Evolutionary conservation across 768 basidiomycete genomes (phyloP), one percentile per base, ranked within the genome.

Genomic region (Leucocoprinus birnbaumii): DNA sequence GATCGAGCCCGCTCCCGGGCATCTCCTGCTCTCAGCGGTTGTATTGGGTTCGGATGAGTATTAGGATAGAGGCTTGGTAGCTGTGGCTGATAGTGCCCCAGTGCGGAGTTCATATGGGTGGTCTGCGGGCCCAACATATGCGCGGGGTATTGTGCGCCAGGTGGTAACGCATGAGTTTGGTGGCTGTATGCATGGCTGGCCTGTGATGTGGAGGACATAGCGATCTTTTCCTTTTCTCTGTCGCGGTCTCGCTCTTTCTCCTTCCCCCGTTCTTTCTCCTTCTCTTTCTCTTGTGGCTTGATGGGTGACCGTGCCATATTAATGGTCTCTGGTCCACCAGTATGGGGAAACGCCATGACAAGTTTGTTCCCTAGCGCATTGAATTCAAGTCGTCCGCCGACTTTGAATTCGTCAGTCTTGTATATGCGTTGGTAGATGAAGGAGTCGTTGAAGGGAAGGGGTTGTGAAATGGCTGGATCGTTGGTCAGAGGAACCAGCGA

Each of bases 341-440:
- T 34, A 46, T 63, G 62, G 8, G 71, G 53, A 56, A 77, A 73
- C 9, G 74, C 85, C 70, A 85, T 79, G 16, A 82, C 64, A 63
- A 84, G 68, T 61, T 74, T 80, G 34, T 62, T 62, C 4, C 80
- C 75, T 41, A 84, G 63, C 0, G 75, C 66, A 7, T 75, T 74
- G 55, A 87, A 87, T 56, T 80, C 74, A 27, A 87, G 77, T 25
- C 73, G 66, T 0, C 74, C 74, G 16, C 86, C 85, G 14, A 88
- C 62, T 62, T 83, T 85, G 65, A 87, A 82, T 14, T 71, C 67
- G 61, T 87, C 85, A 19, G 72, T 73, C 66, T 85, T 85, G 79
- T 81, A 87, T 63, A 88, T 71, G 18, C 85, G 81, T 60, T 86
- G 84, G 66, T 81, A 87, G 54, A 83, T 66, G 62, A 77, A 81